phyloP scores from a whole-genome alignment of 352 stramenopile genomes.

The Thraustotheca clavata region DNA sequence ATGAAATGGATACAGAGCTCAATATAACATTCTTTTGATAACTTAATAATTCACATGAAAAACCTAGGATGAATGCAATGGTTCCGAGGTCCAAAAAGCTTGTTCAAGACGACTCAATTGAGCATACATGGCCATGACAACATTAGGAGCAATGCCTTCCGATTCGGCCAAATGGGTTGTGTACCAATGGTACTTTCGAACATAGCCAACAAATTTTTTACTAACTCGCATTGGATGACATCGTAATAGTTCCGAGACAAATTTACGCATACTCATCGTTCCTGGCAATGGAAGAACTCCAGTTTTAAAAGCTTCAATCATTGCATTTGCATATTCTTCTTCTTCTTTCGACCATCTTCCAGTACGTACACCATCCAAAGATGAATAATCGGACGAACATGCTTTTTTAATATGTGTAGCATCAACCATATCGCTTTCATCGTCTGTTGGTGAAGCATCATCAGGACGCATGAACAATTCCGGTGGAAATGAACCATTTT shows the following conservation, averaged over 20 bases:
- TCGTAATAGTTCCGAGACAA: slow-evolving; percentile 77
- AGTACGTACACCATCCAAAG: slow-evolving; percentile 59
- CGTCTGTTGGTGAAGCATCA: slow-evolving; percentile 19
- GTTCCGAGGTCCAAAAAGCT: background rate
- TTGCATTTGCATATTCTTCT: slow-evolving; percentile 70
- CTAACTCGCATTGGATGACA: slow-evolving; percentile 88
- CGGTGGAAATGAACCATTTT: slow-evolving; percentile 45
- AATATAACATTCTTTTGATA: slow-evolving; percentile 14
- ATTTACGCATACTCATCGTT: slow-evolving; percentile 78
- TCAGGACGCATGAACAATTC: slow-evolving; percentile 73
- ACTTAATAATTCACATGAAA: slow-evolving; percentile 4
- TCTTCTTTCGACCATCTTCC: slow-evolving; percentile 63
- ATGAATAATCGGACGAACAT: slow-evolving; percentile 57
- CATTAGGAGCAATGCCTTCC: background rate
- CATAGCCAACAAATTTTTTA: slow-evolving; percentile 87
- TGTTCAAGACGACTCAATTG: background rate
- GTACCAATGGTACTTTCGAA: slow-evolving; percentile 84
- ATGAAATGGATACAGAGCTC: background rate
- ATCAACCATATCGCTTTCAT: background rate
- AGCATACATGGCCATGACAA: slow-evolving; percentile 1
- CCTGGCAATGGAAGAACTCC: slow-evolving; percentile 64
- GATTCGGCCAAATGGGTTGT: background rate
- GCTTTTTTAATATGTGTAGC: slow-evolving; percentile 30
- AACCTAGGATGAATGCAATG: background rate
- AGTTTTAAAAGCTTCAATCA: slow-evolving; percentile 72